Base-by-base conservation (phyloP, 2,329 filamentous ascomycete species). In the Fusarium lateritium region DNA sequence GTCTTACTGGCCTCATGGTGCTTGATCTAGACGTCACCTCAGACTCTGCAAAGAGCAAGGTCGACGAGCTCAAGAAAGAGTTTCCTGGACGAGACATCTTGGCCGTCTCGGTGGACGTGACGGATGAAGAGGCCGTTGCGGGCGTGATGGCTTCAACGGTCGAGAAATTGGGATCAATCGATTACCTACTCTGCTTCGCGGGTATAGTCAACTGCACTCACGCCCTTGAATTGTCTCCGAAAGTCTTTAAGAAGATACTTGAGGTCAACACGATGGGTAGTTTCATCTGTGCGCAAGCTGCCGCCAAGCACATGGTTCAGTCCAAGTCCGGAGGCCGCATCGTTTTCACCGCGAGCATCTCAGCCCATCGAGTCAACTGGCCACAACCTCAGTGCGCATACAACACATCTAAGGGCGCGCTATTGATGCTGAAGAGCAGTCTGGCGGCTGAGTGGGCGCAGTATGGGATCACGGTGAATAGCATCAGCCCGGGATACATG, bases 381-480 rank as follows among this genome's bases (percentile, higher is more conserved):
- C 91, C 91, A 0, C 91, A 93, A 74, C 90, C 91, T 0, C 92
- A 94, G 73, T 83, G 83, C 1, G 86, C 88, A 1, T 94, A 94
- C 75, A 94, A 94, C 69, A 88, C 89, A 2, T 88, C 85, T 67
- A 94, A 94, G 77, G 88, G 90, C 0, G 91, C 87, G 0, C 77
- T 94, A 2, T 71, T 91, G 31, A 85, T 87, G 51, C 76, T 94
- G 69, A 89, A 88, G 50, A 87, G 85, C 67, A 89, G 61, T 22
- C 28, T 73, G 5, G 70, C 70, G 1, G 7, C 83, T 3, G 92
- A 94, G 76, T 94, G 91, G 91, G 89, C 89, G 0, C 80, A 82
- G 1, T 85, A 90, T 73, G 91, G 92, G 0, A 92, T 94, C 51
- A 80, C 90, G 2, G 89, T 92, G 7, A 94, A 94, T 67, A 87